phyloP scores from a whole-genome alignment of 257 asterid species.

The Solanum neorickii region DNA sequence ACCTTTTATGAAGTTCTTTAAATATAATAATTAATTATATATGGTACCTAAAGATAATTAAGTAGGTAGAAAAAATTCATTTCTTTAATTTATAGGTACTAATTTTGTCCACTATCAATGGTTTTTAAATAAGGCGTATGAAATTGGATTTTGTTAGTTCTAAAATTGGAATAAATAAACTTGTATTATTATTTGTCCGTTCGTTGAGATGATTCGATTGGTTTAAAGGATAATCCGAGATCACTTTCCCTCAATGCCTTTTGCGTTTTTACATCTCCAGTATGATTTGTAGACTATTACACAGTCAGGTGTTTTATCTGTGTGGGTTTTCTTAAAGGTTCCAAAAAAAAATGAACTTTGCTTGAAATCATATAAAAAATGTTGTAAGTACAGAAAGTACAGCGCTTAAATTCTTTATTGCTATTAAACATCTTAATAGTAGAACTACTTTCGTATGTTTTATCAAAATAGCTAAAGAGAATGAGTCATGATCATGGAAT shows the following conservation, averaged over 20 bases:
- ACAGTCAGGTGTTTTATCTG: background rate
- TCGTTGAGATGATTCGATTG: too few species aligned
- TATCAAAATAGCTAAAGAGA: background rate
- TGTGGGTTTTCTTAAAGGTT: background rate
- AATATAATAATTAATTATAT: background rate
- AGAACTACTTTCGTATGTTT: background rate
- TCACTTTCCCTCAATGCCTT: background rate
- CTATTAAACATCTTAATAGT: background rate
- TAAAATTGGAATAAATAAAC: background rate
- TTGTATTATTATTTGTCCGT: too few species aligned
- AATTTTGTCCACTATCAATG: background rate
- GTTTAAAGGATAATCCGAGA: rapidly evolving
- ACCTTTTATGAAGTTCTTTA: background rate
- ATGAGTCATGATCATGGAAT: background rate
- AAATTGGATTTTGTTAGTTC: background rate
- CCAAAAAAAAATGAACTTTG: background rate
- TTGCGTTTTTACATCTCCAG: rapidly evolving
- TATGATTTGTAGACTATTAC: background rate
- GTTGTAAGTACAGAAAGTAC: background rate
- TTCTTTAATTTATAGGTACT: background rate
- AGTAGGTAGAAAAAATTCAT: background rate
- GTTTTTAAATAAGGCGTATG: background rate
- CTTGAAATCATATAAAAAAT: background rate
- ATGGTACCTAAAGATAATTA: background rate
- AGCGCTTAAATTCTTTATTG: background rate